A percentile compares a stretch with the other conserved stretches of the same genome.
Conservation (phyloP, 2,329 filamentous ascomycete genomes). For the Diplocarpon rosae region DNA sequence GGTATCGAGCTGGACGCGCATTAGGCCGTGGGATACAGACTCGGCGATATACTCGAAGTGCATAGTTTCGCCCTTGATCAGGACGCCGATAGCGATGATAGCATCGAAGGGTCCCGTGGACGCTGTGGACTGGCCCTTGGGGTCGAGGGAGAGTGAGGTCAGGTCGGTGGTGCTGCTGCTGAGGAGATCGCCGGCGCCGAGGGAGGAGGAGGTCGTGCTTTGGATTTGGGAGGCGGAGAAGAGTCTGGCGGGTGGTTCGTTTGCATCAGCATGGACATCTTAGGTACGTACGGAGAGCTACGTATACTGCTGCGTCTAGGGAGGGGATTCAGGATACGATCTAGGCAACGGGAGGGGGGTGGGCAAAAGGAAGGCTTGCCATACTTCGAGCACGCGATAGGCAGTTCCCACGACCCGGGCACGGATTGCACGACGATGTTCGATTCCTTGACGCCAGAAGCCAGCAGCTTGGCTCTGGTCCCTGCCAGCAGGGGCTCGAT, state of each 20-base stretch:
- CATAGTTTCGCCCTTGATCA: slow-evolving; percentile 99
- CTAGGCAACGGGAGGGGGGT: slow-evolving; percentile 4
- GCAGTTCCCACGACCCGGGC: slow-evolving; percentile 89
- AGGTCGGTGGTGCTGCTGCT: slow-evolving; percentile 59
- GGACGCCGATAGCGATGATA: slow-evolving; percentile 85
- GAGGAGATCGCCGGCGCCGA: slow-evolving; percentile 64
- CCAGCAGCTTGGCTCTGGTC: slow-evolving; percentile 64
- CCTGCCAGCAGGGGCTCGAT: slow-evolving; percentile 78
- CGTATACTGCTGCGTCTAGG: not conserved
- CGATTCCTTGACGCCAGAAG: slow-evolving; percentile 70
- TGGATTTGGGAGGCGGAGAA: slow-evolving; percentile 83
- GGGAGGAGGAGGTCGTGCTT: slow-evolving; percentile 49
- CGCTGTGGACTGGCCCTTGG: slow-evolving; percentile 24
- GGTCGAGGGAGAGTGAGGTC: slow-evolving; percentile 34
- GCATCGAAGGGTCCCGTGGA: slow-evolving; percentile 69
- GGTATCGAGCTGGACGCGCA: slow-evolving; percentile 85
- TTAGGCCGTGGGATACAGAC: slow-evolving; percentile 78
- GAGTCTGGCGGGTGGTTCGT: slow-evolving; percentile 40
- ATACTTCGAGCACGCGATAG: slow-evolving; percentile 58
- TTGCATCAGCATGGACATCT: not conserved
- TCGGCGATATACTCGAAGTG: slow-evolving; percentile 99
- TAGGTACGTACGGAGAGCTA: too few relatives aligned
- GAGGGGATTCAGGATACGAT: not conserved
- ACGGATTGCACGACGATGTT: slow-evolving; percentile 88
- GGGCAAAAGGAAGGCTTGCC: not conserved